phyloP scores from a whole-genome alignment of 257 asterid species.

The Gynochthodes officinalis region DNA sequence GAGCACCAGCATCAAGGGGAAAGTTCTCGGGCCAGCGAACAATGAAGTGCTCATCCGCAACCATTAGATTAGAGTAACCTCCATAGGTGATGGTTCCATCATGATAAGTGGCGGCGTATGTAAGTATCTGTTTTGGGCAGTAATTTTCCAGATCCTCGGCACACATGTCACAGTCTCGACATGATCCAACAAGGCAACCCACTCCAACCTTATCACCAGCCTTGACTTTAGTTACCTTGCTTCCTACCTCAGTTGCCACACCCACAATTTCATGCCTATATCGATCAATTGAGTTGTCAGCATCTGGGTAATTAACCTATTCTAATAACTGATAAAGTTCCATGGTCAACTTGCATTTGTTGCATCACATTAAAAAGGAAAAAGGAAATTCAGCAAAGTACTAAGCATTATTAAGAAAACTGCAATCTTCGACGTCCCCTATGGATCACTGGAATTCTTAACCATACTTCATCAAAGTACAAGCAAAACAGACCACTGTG shows the following conservation, averaged over 20 bases:
- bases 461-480: not conserved
- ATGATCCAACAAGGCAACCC: constrained; percentile 21
- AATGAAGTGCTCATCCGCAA: constrained; percentile 38
- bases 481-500: not conserved
- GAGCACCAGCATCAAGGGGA: constrained; percentile 45
- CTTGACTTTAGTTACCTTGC: constrained; percentile 41
- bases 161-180: constrained; percentile 22
- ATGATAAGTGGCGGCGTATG: not conserved
- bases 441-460: not conserved
- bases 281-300: no score
- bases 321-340: not conserved
- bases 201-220: constrained; percentile 30
- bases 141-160: constrained; percentile 22
- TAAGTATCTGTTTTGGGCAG: constrained; percentile 2
- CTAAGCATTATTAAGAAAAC: no score
- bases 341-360: not conserved
- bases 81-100: constrained; percentile 29
- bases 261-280: constrained; percentile 31
- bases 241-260: constrained; percentile 35
- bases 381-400: not conserved
- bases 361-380: not conserved
- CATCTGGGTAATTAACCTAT: no score
- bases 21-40: constrained; percentile 47
- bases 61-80: constrained; percentile 47
- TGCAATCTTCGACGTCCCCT: no score